Percentiles rank a stretch among this genome's conserved stretches.
Conservation (phyloP, 345 rosid genomes). For the Gossypium longicalyx region DNA sequence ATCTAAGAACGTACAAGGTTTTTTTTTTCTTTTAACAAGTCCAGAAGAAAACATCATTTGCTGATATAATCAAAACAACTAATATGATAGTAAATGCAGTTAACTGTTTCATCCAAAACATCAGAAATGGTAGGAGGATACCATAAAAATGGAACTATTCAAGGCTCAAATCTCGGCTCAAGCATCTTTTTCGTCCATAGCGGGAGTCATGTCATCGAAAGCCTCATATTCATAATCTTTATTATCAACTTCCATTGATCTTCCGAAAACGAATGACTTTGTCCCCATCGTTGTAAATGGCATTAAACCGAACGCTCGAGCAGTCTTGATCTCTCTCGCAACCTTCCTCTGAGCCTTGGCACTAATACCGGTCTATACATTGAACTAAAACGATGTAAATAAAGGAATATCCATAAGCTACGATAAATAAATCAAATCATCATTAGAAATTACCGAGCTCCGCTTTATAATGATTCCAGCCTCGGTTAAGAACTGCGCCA, state of each 20-base stretch:
- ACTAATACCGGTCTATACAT: slow-evolving; percentile 67
- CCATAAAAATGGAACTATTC: neutral
- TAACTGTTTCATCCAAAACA: neutral
- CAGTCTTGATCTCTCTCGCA: slow-evolving; percentile 93
- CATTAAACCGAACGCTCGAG: slow-evolving; percentile 86
- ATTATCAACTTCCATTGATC: slow-evolving; percentile 57
- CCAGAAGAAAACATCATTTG: neutral
- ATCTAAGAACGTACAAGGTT: neutral
- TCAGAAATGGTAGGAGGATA: neutral
- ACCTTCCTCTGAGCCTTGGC: slow-evolving; percentile 94
- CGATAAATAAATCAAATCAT: neutral
- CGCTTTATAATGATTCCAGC: slow-evolving; percentile 84
- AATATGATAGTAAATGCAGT: neutral
- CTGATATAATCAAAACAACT: neutral
- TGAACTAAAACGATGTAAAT: slow-evolving; percentile 3
- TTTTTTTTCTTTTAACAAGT: neutral
- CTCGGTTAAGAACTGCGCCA: slow-evolving; percentile 76
- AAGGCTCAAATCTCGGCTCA: neutral
- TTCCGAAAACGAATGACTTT: slow-evolving; percentile 59
- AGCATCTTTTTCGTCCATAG: slow-evolving; percentile 20
- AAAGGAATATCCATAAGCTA: neutral
- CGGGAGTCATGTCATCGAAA: slow-evolving; percentile 16
- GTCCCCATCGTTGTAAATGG: slow-evolving; percentile 96
- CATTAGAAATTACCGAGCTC: slow-evolving; percentile 44
- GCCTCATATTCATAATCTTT: slow-evolving; percentile 49